Base-by-base conservation (phyloP, 1,284 basidiomycete species). In the Apiotrichum akiyoshidainum region DNA sequence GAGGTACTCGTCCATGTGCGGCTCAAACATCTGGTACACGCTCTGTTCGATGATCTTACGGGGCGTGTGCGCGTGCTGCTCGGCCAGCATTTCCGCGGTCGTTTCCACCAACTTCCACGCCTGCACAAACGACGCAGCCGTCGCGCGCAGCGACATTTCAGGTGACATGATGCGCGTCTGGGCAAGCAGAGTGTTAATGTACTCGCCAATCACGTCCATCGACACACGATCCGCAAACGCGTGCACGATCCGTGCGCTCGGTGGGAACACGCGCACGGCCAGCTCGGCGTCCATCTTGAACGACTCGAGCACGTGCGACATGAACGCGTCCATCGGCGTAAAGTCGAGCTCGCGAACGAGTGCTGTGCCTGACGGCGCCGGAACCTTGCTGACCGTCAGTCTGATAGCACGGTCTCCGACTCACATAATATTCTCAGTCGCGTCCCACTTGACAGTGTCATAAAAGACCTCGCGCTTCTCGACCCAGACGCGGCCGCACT, bases 381-480 rank as follows among this genome's bases (percentile, higher is more conserved):
- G 66, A 3, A 66, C 62, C 51, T 73, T 75, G 33, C 72, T 73
- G 45, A 37, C 37, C 1, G 52, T 62, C 34, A 47, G 26, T 31
- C 33, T 5, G 13, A 45, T 35, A 44, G 35, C 22, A 22, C 21
- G 1, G n/a, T 19, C 14, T 11, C 12, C 5, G 16, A 82, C 89
- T 74, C 73, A 90, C 87, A 87, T 87, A 70, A 94, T 86, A 76
- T 96, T 96, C 61, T 87, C 85, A 41, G 88, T 70, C 0, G 92
- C 84, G 66, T 89, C 84, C 86, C 90, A 94, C 52, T 83, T 81
- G 3, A 83, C 85, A 58, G 86, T 84, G 68, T 91, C 87, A 74
- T 94, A 96, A 70, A 97, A 92, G n/a, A 96, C 85, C 72, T 94
- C 91, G 34, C 88, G 80, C 78, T 95, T 95, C 77, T 97, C 93